A percentile compares a stretch with the other conserved stretches of the same genome.
Conservation (phyloP, 2,329 filamentous ascomycete genomes). For the Colletotrichum tamarilloi region DNA sequence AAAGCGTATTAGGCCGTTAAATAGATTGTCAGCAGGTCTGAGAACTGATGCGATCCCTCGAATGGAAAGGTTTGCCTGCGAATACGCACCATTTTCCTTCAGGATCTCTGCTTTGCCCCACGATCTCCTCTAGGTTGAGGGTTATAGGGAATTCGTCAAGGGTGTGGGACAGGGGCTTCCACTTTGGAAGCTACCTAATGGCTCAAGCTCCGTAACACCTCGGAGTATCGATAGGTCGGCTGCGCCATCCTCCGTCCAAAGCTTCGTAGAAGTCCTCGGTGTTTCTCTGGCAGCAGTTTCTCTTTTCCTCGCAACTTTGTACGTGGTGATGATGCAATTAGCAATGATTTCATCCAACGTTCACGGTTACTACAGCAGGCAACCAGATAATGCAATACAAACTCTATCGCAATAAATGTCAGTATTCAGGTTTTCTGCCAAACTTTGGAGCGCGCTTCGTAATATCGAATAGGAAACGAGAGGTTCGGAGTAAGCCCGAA, state of each 20-base stretch:
- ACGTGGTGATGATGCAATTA: background rate
- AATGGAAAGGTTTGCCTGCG: conserved; percentile 5
- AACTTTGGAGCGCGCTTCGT: conserved; percentile 11
- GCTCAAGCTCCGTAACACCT: conserved; percentile 26
- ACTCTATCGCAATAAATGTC: background rate
- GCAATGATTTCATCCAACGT: background rate
- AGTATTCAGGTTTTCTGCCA: conserved; percentile 22
- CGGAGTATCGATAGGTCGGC: conserved; percentile 7
- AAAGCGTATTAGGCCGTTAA: background rate
- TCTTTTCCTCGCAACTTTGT: background rate
- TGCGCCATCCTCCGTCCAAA: conserved; percentile 14
- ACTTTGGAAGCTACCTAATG: conserved; percentile 18
- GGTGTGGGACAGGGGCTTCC: conserved; percentile 11
- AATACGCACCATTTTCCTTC: conserved; percentile 1
- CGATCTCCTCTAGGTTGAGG: conserved; percentile 26
- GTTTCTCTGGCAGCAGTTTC: background rate
- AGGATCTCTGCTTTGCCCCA: conserved; percentile 24
- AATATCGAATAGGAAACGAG: background rate
- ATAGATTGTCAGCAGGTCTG: background rate
- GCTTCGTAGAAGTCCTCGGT: background rate
- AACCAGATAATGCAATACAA: background rate
- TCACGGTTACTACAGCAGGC: conserved; percentile 1
- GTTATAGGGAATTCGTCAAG: conserved; percentile 6
- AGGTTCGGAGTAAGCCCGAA: conserved; percentile 6
- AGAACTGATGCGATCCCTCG: background rate